Evolutionary conservation across 208 protist genomes (phyloP).

Genomic region (Leishmania tarentolae): DNA sequence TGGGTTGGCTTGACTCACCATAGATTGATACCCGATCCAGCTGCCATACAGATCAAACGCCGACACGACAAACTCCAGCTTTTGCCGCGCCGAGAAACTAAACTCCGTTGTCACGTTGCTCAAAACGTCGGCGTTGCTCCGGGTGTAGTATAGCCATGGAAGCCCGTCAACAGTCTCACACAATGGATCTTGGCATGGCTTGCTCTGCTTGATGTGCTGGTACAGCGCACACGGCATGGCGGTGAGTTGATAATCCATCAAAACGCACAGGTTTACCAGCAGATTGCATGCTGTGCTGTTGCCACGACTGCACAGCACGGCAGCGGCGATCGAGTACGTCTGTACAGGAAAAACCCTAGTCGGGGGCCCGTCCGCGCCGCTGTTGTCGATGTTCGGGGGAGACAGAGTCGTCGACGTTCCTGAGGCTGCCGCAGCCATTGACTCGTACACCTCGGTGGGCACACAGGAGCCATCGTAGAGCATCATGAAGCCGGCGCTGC

Average conservation of each 20-base stretch:
- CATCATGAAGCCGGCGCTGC: conserved; percentile 40
- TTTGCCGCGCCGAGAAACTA: conserved; percentile 16
- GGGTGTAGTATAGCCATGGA: conserved; percentile 71
- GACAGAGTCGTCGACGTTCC: conserved; percentile 23
- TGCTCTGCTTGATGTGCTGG: conserved; percentile 31
- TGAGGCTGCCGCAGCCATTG: conserved; percentile 15
- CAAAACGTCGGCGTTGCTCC: conserved; percentile 44
- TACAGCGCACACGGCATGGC: conserved; percentile 69
- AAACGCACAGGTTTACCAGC: conserved; percentile 78
- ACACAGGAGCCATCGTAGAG: conserved; percentile 71
- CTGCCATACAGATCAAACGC: conserved; percentile 63
- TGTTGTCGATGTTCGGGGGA: conserved; percentile 58
- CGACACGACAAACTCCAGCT: conserved; percentile 58
- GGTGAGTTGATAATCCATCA: conserved; percentile 54
- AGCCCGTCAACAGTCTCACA: conserved; percentile 39
- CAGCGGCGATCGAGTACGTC: conserved; percentile 42
- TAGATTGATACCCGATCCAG: conserved; percentile 41
- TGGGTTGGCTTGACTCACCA: conserved; percentile 59
- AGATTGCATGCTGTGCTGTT: conserved; percentile 62
- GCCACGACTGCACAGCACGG: conserved; percentile 47
- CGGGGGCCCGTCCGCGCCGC: conserved; percentile 17
- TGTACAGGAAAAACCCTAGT: conserved; percentile 22
- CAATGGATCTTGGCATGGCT: conserved; percentile 24
- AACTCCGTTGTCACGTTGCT: conserved; percentile 9
- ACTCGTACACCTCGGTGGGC: conserved; percentile 30